phyloP scores from a whole-genome alignment of 169 alveolate genomes.

The Babesia bigemina region DNA sequence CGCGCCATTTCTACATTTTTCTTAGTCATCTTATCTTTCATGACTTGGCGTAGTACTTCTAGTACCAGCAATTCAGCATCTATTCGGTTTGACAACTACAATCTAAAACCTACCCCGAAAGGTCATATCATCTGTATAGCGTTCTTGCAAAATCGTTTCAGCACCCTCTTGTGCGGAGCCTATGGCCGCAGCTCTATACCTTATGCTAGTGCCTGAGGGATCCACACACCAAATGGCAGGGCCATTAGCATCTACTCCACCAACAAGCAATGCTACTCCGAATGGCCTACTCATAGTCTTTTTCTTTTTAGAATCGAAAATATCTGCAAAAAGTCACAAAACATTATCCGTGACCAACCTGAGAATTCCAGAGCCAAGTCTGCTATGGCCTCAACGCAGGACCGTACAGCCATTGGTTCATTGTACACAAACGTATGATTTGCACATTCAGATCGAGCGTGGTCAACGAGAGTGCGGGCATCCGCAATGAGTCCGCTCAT shows the following conservation, averaged over 20 bases:
- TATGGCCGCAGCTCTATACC: conserved; percentile 95
- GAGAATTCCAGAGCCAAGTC: conserved; percentile 96
- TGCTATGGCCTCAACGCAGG: conserved; percentile 89
- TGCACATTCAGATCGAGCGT: conserved; percentile 96
- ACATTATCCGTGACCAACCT: conserved; percentile 28
- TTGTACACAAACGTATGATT: conserved; percentile 94
- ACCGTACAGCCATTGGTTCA: conserved; percentile 91
- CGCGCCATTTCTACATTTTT: conserved; percentile 94
- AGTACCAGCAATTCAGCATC: conserved; percentile 94
- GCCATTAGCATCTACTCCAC: conserved; percentile 95
- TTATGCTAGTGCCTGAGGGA: conserved; percentile 94
- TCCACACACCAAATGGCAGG: conserved; percentile 96
- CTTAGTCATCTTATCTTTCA: conserved; percentile 95
- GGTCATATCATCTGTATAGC: conserved; percentile 89
- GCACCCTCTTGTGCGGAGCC: conserved; percentile 97
- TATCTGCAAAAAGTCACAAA: conserved; percentile 2
- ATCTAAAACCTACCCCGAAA: conserved; percentile 79
- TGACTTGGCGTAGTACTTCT: conserved; percentile 94
- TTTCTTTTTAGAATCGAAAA: conserved; percentile 80
- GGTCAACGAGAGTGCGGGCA: conserved; percentile 97
- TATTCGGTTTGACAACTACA: conserved; percentile 7
- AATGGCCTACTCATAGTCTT: conserved; percentile 95
- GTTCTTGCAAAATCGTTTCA: conserved; percentile 92
- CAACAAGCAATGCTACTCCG: conserved; percentile 96
- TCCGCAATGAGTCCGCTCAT: conserved; percentile 98